Evolutionary conservation across 176 grass and related monocot species (phyloP).

Genomic region (Ampelocalamus luodianensis): DNA sequence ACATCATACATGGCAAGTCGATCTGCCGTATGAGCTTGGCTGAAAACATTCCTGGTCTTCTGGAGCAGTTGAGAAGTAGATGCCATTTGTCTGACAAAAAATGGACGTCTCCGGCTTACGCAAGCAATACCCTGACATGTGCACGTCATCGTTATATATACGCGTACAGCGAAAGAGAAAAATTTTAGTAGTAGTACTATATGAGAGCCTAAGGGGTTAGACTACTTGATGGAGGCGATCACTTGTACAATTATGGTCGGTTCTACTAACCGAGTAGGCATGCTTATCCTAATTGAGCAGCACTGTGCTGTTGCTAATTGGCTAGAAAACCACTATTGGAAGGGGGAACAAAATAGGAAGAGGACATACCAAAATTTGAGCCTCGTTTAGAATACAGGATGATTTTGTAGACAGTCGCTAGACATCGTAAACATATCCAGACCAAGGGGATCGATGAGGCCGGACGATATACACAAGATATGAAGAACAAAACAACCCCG

Average conservation of each 20-base stretch:
- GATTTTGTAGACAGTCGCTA: too few relatives aligned
- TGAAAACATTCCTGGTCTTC: background rate
- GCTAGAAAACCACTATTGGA: background rate
- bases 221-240: background rate
- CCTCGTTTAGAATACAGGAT: too few relatives aligned
- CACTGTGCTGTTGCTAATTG: background rate
- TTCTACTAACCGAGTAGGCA: background rate
- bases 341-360: background rate
- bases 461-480: too few relatives aligned
- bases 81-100: slow-evolving; percentile 19
- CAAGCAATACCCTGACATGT: background rate
- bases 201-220: background rate
- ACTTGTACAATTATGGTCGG: background rate
- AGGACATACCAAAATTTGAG: too few relatives aligned
- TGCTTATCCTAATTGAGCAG: background rate
- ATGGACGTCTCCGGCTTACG: slow-evolving; percentile 10
- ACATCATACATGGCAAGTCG: background rate
- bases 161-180: background rate
- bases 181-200: too few relatives aligned
- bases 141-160: background rate
- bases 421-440: too few relatives aligned
- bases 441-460: too few relatives aligned
- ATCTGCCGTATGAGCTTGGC: background rate
- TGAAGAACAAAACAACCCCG: too few relatives aligned
- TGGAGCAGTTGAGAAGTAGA: slow-evolving; percentile 21